Evolutionary conservation across 176 grass and related monocot species (phyloP), one percentile per base, ranked within the genome.

Genomic region (Zoysia japonica): DNA sequence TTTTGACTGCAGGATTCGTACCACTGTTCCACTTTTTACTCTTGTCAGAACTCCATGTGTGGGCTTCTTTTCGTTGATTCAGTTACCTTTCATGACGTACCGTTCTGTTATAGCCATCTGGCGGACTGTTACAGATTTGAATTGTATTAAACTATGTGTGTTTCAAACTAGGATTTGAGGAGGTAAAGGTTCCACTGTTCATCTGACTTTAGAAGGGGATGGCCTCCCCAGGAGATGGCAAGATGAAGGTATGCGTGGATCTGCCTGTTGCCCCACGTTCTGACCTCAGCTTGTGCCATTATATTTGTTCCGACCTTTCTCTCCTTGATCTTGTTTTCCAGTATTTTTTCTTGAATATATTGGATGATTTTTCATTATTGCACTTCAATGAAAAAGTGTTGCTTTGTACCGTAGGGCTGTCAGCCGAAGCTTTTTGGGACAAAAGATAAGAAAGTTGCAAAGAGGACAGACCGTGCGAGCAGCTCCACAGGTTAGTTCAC

Each of bases 391-490:
- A 39, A 84, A 82, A 80, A 62, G 47, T 60, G 37, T 88, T 43
- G 11, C 6, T 70, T 74, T 80, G 60, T 90, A 54, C 85, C 70
- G 7, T 45, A 92, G 89, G 69, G 80, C 36, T 94, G 88, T 83
- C 60, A 79, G 12, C 79, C 82, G 6, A 92, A 89, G 73, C 69
- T 88, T 46, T 90, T 92, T 36, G 82, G 90, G 69, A 77, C 84
- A 20, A 96, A 90, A 80, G 93, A 88, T 65, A 96, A 88, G 87
- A 92, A 90, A 82, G 83, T 61, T 6, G 13, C 83, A 50, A 86
- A 90, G 68, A 83, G 75, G 70, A 81, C 65, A 67, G 93, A 96
- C 51, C 55, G 41, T 68, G 88, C 85, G 53, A 81, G 71, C 79
- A 56, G 62, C 46, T 88, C 75, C 41, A 77, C 85, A 53, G 74